Conservation (phyloP, 2,329 filamentous ascomycete genomes). For the Hypoxylon sp. region DNA sequence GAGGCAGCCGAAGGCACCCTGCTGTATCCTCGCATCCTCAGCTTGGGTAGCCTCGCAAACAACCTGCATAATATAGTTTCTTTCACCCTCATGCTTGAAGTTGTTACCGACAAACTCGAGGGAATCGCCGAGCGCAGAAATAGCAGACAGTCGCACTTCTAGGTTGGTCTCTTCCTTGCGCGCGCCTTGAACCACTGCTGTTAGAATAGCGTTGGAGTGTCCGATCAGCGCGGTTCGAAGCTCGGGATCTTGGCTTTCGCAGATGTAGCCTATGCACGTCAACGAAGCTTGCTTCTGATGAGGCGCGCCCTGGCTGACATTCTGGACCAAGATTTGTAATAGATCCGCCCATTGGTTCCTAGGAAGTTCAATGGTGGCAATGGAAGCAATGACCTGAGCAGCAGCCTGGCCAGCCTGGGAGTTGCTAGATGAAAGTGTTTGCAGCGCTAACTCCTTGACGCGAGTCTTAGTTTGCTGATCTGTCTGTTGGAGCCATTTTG, state of each 20-base stretch:
- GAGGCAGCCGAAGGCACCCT: slow-evolving; percentile 95
- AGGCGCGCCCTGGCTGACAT: slow-evolving; percentile 87
- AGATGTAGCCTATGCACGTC: slow-evolving; percentile 98
- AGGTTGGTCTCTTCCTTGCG: slow-evolving; percentile 94
- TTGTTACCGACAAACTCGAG: slow-evolving; percentile 98
- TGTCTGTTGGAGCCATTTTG: slow-evolving; percentile 90
- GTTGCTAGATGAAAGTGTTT: slow-evolving; percentile 86
- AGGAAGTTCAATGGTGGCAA: slow-evolving; percentile 94
- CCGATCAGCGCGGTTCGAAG: slow-evolving; percentile 83
- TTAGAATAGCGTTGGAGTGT: slow-evolving; percentile 98
- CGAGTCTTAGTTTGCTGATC: slow-evolving; percentile 85
- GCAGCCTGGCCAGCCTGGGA: slow-evolving; percentile 88
- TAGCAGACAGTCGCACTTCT: slow-evolving; percentile 92
- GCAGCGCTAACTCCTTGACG: slow-evolving; percentile 91
- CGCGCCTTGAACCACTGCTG: slow-evolving; percentile 96
- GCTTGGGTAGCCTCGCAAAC: slow-evolving; percentile 99
- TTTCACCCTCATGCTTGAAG: slow-evolving; percentile 98
- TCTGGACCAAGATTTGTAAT: slow-evolving; percentile 89
- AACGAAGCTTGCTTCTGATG: slow-evolving; percentile 95
- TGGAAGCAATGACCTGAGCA: slow-evolving; percentile 94
- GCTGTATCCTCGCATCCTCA: slow-evolving; percentile 89
- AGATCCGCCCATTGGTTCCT: slow-evolving; percentile 94
- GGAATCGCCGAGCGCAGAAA: slow-evolving; percentile 94
- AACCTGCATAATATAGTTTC: slow-evolving; percentile 99
- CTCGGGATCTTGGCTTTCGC: slow-evolving; percentile 92